Base-by-base conservation (phyloP, 1,139 yeast species). In the Candida sojae region DNA sequence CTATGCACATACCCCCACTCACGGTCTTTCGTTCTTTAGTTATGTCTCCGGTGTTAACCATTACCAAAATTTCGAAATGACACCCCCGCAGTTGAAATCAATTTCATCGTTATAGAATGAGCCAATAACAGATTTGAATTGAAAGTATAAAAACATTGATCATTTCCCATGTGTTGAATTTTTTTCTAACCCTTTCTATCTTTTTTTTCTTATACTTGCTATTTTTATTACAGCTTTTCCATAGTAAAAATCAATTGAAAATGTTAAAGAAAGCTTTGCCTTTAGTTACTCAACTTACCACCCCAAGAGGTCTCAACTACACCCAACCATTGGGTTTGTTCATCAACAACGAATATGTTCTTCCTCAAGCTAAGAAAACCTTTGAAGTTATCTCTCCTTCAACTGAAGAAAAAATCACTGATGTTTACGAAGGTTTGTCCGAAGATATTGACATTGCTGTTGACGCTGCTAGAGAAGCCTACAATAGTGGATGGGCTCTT, bases 391-490 rank as follows among this genome's bases (percentile, higher is more conserved):
- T 78, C 53, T 73, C 82, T 57, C 91, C 92, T 48, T 73, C 86
- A 29, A 86, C 91, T 12, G 93, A 84, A 46, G 82, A 86, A 59
- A 70, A 68, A 46, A 82, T 87, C 51, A 77, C 88, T 29, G 66
- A 79, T 7, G 91, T 91, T 35, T 82, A 82, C 58, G 83, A 83
- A 48, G 97, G 92, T 13, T 70, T 73, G 32, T 79, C 70, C 26
- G 80, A 73, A 41, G 97, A 90, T 62, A 84, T 90, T 37, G 91
- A 91, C 63, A 56, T 62, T 39, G 97, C 97, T 2, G 97, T 89
- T 5, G 73, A 70, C 7, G 89, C 90, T n/a, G 96, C 97, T 25
- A 73, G 82, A 46, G 68, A 70, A 11, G 95, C 95, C 11, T 90
- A 84, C 74, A 49, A 58, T 37, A 50, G 57, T 39, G 55, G 53